Conservation (phyloP, 2,329 filamentous ascomycete species). For the Aureobasidium lini region DNA sequence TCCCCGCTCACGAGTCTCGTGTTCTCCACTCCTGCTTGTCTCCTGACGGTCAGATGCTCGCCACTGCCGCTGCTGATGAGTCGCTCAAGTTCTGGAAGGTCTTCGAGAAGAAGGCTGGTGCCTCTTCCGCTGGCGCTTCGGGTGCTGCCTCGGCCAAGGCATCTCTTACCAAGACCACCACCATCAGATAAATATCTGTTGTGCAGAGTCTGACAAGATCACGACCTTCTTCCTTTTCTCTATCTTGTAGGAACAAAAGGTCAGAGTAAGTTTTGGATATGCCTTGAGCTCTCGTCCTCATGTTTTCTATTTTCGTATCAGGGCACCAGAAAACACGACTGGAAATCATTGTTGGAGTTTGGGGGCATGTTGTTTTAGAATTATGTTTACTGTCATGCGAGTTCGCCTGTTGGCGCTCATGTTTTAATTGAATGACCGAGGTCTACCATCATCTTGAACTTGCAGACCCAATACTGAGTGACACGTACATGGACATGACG, state of each 20-base stretch:
- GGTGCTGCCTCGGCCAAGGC: conserved; percentile 67
- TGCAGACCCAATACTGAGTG: not conserved
- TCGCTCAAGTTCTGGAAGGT: conserved; percentile 99
- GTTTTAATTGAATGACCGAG: conserved; percentile 1
- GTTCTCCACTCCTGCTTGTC: conserved; percentile 95
- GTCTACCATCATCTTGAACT: not conserved
- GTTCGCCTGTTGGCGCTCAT: not conserved
- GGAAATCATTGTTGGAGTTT: not conserved
- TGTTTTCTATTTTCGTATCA: not conserved
- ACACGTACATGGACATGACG: not conserved
- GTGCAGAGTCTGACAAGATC: not conserved
- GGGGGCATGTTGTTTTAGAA: not conserved
- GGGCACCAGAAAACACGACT: not conserved
- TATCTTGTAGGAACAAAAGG: not conserved
- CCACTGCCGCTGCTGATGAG: conserved; percentile 92
- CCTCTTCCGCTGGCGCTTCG: conserved; percentile 56
- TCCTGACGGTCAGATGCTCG: conserved; percentile 95
- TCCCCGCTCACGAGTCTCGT: conserved; percentile 92
- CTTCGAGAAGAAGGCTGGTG: conserved; percentile 94
- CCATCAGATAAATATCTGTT: conserved; percentile 33
- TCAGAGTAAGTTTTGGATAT: conserved; percentile 5
- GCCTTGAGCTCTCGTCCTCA: not conserved
- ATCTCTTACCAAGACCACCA: conserved; percentile 90
- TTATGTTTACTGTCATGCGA: not conserved
- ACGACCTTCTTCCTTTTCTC: not conserved